Conservation (phyloP, 768 basidiomycete species). For the Boletellus emodensis region DNA sequence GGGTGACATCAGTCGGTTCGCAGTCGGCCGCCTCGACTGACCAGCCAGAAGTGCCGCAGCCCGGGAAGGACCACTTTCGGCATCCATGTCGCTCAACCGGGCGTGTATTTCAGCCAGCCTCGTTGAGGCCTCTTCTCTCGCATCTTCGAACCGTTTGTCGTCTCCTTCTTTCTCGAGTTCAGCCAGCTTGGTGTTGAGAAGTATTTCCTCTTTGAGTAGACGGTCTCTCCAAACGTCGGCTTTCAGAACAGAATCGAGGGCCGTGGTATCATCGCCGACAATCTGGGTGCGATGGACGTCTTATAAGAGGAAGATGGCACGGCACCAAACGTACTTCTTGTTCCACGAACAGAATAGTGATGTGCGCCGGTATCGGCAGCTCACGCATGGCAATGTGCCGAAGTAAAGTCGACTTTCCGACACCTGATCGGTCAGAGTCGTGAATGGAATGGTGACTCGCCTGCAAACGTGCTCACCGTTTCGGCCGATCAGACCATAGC, state of each 20-base stretch:
- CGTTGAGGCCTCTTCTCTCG: slow-evolving; percentile 77
- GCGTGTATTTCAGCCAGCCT: slow-evolving; percentile 87
- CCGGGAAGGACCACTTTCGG: slow-evolving; percentile 92
- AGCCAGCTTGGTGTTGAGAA: slow-evolving; percentile 63
- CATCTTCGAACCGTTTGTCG: slow-evolving; percentile 77
- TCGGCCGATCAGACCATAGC: slow-evolving; percentile 89
- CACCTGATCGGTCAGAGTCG: slow-evolving; percentile 43
- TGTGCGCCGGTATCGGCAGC: slow-evolving; percentile 88
- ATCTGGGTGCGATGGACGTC: slow-evolving; percentile 45
- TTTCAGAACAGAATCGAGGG: slow-evolving; percentile 93
- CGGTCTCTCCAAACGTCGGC: slow-evolving; percentile 99
- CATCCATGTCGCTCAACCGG: slow-evolving; percentile 95
- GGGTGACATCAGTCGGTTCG: neutral
- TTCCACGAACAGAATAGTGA: slow-evolving; percentile 96
- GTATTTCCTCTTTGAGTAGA: slow-evolving; percentile 77
- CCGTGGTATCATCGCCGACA: slow-evolving; percentile 87
- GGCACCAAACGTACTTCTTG: slow-evolving; percentile 66
- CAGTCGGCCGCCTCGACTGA: slow-evolving; percentile 23
- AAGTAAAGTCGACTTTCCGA: slow-evolving; percentile 95
- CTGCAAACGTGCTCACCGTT: slow-evolving; percentile 46
- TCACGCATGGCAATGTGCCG: slow-evolving; percentile 94
- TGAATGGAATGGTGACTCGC: neutral
- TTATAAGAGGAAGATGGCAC: neutral
- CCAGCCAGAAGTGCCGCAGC: slow-evolving; percentile 88
- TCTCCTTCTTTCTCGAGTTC: slow-evolving; percentile 72